phyloP scores from a whole-genome alignment of 2,329 filamentous ascomycete genomes.

The Thelonectria olida region DNA sequence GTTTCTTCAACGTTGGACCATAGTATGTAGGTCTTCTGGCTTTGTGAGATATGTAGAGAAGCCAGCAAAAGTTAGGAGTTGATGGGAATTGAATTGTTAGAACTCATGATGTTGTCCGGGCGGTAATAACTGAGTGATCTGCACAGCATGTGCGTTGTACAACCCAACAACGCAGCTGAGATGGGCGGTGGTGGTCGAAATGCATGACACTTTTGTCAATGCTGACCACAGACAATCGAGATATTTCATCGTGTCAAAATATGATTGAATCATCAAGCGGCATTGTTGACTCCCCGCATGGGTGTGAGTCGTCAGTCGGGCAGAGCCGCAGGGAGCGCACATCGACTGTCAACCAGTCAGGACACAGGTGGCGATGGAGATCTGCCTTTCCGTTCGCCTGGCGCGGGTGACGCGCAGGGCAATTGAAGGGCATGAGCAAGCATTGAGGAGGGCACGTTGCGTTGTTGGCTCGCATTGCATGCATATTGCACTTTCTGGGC shows the following conservation, averaged over 20 bases:
- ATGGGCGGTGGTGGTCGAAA: no score
- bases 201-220: no score
- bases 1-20: no score
- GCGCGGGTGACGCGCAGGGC: slow-evolving; percentile 5
- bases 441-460: no score
- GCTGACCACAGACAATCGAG: background rate
- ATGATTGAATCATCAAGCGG: background rate
- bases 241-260: background rate
- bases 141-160: background rate
- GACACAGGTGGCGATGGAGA: background rate
- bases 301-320: background rate
- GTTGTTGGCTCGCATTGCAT: background rate
- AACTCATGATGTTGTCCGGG: background rate
- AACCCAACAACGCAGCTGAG: background rate
- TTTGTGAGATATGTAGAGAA: no score
- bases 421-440: no score
- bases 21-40: no score
- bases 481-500: no score
- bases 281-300: background rate
- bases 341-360: background rate
- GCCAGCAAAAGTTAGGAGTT: slow-evolving; percentile 4
- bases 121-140: no score
- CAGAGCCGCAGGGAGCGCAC: background rate
- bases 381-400: slow-evolving; percentile 15
- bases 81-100: slow-evolving; percentile 5